Evolutionary conservation across 306 rosid genomes (phyloP).

Genomic region (Glycine latifolia): DNA sequence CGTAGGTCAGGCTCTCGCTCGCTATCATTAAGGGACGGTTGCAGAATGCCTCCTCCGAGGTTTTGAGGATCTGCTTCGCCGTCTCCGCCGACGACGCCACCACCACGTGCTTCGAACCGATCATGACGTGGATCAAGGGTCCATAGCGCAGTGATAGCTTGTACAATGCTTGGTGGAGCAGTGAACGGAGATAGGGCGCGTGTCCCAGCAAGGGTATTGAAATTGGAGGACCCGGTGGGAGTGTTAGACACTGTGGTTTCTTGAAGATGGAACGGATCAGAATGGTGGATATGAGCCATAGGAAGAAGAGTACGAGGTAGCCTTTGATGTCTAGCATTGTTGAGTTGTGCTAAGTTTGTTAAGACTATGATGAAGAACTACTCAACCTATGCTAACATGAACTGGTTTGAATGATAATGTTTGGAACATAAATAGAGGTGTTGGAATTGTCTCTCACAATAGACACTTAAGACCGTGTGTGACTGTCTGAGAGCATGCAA

Average conservation of each 20-base stretch:
- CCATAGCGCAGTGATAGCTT: background rate
- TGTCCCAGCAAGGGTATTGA: background rate
- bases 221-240: background rate
- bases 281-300: background rate
- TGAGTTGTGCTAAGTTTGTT: background rate
- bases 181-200: background rate
- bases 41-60: background rate
- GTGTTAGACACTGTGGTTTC: background rate
- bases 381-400: background rate
- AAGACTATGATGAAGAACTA: background rate
- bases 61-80: background rate
- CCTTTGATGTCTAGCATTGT: background rate
- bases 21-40: slow-evolving; percentile 4
- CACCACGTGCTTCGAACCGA: background rate
- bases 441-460: too few species aligned
- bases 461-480: too few species aligned
- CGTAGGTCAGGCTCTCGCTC: background rate
- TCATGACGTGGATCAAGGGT: background rate
- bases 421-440: background rate
- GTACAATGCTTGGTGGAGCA: background rate
- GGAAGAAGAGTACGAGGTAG: background rate
- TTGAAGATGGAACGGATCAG: background rate
- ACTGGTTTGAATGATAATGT: background rate
- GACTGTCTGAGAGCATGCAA: too few species aligned
- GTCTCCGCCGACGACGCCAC: background rate